Percentiles rank a stretch among this genome's conserved stretches.
Conservation (phyloP, 2,329 filamentous ascomycete species). For the Colletotrichum brevisporum region DNA sequence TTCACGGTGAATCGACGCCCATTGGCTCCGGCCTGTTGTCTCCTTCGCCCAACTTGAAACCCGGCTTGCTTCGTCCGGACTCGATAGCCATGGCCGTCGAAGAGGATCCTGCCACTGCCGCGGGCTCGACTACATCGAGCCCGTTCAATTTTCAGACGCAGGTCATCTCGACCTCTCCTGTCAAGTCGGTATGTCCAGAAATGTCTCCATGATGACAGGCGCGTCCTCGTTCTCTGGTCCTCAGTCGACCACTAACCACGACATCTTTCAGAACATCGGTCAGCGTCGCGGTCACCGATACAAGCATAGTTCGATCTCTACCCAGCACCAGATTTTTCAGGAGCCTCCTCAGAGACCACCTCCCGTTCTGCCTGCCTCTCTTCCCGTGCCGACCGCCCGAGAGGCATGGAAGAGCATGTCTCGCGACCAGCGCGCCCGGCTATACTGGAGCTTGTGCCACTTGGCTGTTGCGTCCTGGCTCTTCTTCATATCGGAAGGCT, state of each 20-base stretch:
- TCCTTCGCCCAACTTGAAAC: constrained; percentile 17
- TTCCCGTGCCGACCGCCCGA: constrained; percentile 89
- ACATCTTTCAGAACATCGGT: constrained; percentile 78
- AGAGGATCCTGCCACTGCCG: constrained; percentile 44
- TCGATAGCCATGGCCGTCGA: constrained; percentile 53
- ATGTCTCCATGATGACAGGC: constrained; percentile 4
- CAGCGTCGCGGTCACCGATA: constrained; percentile 96
- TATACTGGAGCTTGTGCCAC: constrained; percentile 93
- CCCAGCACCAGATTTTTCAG: constrained; percentile 93
- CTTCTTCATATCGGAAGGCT: constrained; percentile 87
- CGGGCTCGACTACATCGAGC: constrained; percentile 60
- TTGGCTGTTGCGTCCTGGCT: constrained; percentile 86
- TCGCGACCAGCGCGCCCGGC: constrained; percentile 83
- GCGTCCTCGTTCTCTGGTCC: constrained; percentile 10
- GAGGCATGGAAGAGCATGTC: constrained; percentile 95
- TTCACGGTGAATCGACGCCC: constrained; percentile 41
- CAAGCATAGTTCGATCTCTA: constrained; percentile 94
- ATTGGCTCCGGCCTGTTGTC: constrained; percentile 35
- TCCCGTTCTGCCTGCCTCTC: constrained; percentile 88
- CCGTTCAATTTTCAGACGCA: constrained; percentile 97
- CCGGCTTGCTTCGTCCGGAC: constrained; percentile 42
- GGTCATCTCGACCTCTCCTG: constrained; percentile 79
- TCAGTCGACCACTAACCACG: constrained; percentile 29
- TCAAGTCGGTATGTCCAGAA: constrained; percentile 77
- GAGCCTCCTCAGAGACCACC: constrained; percentile 90